Evolutionary conservation across 169 alveolate genomes (phyloP), one percentile per base, ranked within the genome.

Genomic region (Plasmodium knowlesi): DNA sequence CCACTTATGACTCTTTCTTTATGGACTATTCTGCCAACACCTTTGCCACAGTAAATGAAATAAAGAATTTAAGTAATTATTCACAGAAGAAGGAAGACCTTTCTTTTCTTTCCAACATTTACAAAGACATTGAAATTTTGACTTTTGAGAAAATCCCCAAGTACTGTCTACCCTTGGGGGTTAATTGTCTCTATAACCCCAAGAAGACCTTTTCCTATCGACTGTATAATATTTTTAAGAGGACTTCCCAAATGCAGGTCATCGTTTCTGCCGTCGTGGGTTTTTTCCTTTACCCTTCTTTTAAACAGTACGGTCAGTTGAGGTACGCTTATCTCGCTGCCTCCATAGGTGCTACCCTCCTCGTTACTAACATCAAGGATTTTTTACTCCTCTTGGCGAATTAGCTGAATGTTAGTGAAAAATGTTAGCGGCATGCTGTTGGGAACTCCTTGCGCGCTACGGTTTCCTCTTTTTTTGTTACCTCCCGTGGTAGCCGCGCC

Each of bases 41-140:
- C 14, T 89, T 57, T 61, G 88, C 94, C 25, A 5, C 73, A 32
- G 46, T 89, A 8, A 80, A 89, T 32, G 94, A 89, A 46, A 89
- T 89, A 43, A 89, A 89, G 78, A 78, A 89, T 39, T 89, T 89
- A 70, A 89, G 94, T 37, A 67, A 89, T 34, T 89, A 89, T 46
- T 89, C 94, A 6, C 84, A 89, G 72, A 67, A 79, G 19, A 89
- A 79, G 46, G 89, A 89, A 0, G 94, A 89, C 28, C 3, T 89
- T 41, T 34, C 85, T 4, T 89, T 89, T 41, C 89, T 89, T 3
- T 19, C 41, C 28, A 89, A 89, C n/a, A 89, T 89, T 46, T 89
- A 89, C 74, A 89, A 89, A 72, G 94, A 89, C 82, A 89, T 89
- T 0, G 94, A 89, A 79, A 89, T 89, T 28, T 78, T 89, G 37